Conservation (phyloP, 1,284 basidiomycete genomes). For the Ceratobasidium sp. region DNA sequence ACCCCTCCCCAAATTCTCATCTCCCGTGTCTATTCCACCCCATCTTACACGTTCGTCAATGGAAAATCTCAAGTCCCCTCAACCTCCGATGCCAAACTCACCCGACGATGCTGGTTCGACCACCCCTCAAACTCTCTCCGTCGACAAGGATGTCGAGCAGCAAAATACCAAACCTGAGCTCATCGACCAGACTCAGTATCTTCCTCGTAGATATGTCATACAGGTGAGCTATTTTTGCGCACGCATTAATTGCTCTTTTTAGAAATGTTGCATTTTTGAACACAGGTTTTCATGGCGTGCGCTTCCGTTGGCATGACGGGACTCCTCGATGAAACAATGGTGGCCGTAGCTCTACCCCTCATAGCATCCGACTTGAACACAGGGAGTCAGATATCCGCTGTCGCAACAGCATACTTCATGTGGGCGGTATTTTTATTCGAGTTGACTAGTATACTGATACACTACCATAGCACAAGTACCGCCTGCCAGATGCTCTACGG, state of each 20-base stretch:
- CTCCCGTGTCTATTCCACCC: too few species aligned
- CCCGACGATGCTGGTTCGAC: too few species aligned
- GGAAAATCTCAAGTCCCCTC: too few species aligned
- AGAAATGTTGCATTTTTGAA: not conserved
- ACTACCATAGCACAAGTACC: slow-evolving; percentile 50
- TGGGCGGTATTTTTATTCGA: not conserved
- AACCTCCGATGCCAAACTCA: too few species aligned
- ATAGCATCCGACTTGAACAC: slow-evolving; percentile 60
- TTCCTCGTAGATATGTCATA: slow-evolving; percentile 22
- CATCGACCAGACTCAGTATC: slow-evolving; percentile 12
- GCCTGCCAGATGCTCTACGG: slow-evolving; percentile 62
- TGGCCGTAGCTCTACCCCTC: slow-evolving; percentile 59
- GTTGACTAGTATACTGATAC: not conserved
- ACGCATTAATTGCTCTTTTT: slow-evolving; percentile 1
- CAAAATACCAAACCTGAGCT: not conserved
- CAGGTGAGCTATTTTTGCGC: slow-evolving; percentile 25
- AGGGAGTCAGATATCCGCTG: slow-evolving; percentile 59
- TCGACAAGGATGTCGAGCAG: slow-evolving; percentile 19
- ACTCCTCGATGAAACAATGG: slow-evolving; percentile 55
- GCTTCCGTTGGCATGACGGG: slow-evolving; percentile 2
- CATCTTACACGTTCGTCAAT: too few species aligned
- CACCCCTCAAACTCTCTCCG: not conserved
- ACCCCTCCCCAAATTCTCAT: too few species aligned
- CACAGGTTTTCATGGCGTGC: slow-evolving; percentile 19
- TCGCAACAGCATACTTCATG: slow-evolving; percentile 56